Conservation (phyloP, 202 grass and related monocot species). For the Panicum hallii region DNA sequence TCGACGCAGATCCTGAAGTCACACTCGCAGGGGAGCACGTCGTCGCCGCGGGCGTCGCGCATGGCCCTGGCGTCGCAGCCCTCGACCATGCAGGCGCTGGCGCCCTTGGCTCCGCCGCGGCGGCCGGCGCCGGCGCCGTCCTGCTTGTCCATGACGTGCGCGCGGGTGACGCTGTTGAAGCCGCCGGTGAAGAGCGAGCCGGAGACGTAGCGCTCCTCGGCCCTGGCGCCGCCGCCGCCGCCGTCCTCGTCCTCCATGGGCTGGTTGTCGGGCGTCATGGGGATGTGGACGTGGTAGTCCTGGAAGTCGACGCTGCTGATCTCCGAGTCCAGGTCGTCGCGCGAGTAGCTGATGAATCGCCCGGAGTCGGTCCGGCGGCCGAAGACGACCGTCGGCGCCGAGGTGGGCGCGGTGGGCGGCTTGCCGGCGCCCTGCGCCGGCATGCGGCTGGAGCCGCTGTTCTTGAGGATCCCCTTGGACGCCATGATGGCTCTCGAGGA, state of each 20-base stretch:
- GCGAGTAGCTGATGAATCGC: conserved; percentile 90
- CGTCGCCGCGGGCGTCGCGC: conserved; percentile 66
- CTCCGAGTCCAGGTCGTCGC: conserved; percentile 95
- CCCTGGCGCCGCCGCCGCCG: conserved; percentile 28
- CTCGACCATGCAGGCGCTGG: conserved; percentile 66
- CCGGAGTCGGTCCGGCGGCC: conserved; percentile 78
- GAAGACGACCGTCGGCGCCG: conserved; percentile 73
- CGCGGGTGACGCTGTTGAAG: conserved; percentile 88
- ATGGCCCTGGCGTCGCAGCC: conserved; percentile 76
- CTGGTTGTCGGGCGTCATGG: conserved; percentile 92
- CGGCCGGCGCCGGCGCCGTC: conserved; percentile 28
- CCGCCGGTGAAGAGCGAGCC: conserved; percentile 95
- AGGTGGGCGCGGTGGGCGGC: conserved; percentile 52
- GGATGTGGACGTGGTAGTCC: conserved; percentile 91
- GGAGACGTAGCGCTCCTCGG: conserved; percentile 72
- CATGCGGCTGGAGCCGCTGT: conserved; percentile 57
- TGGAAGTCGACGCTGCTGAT: conserved; percentile 89
- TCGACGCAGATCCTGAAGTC: conserved; percentile 90
- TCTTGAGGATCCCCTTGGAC: conserved; percentile 84
- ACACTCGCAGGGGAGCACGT: conserved; percentile 83
- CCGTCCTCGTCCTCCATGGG: conserved; percentile 73
- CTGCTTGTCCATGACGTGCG: conserved; percentile 78
- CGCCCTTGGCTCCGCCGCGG: conserved; percentile 20
- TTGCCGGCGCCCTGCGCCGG: conserved; percentile 51
- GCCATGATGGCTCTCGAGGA: conserved; percentile 40